Conservation (phyloP, 192 early-diverging fungal species). For the Coemansia pectinata region DNA sequence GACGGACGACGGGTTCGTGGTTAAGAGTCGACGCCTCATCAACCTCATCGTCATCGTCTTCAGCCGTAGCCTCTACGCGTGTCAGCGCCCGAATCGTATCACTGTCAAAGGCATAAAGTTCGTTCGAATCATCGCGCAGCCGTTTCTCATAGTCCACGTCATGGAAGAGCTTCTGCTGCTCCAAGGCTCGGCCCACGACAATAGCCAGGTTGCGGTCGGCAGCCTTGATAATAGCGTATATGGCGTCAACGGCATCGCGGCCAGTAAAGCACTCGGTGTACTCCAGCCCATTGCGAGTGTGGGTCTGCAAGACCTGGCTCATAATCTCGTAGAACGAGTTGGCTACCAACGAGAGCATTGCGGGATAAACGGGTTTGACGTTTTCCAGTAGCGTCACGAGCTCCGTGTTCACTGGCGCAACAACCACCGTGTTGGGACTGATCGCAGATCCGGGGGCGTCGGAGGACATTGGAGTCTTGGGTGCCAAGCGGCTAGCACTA, state of each 20-base stretch:
- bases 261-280: conserved; percentile 87
- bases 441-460: not conserved
- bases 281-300: conserved; percentile 76
- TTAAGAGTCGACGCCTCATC: conserved; percentile 17
- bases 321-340: conserved; percentile 63
- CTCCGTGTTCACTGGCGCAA: conserved; percentile 29
- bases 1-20: conserved; percentile 6
- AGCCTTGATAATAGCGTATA: conserved; percentile 76
- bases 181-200: conserved; percentile 84
- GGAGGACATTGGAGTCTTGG: conserved; percentile 5
- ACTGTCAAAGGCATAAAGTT: conserved; percentile 81
- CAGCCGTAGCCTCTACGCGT: conserved; percentile 7
- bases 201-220: conserved; percentile 86
- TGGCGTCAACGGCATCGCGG: conserved; percentile 84
- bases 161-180: conserved; percentile 89
- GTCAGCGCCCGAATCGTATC: conserved; percentile 32
- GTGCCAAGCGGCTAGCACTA: not conserved
- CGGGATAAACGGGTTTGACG: conserved; percentile 69
- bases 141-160: conserved; percentile 87
- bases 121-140: conserved; percentile 79
- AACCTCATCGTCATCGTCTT: conserved; percentile 27
- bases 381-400: conserved; percentile 36
- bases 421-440: not conserved
- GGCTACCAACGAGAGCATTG: conserved; percentile 71
- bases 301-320: conserved; percentile 58